phyloP scores from a whole-genome alignment of 2,329 filamentous ascomycete species.

The Curvularia spicifera region DNA sequence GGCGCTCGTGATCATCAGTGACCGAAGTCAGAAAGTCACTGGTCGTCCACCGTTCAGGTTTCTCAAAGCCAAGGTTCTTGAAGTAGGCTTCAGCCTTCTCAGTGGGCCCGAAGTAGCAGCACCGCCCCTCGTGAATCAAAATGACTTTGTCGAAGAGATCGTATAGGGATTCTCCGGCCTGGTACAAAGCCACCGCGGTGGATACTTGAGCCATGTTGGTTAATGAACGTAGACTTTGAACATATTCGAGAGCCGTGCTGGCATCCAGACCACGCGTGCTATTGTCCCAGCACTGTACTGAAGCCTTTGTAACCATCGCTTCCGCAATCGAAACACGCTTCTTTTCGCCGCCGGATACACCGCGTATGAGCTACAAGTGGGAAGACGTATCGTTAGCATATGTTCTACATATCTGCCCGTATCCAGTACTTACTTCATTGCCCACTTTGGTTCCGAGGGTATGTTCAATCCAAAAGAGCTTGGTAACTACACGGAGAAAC shows the following conservation, averaged over 20 bases:
- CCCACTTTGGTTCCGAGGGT: constrained; percentile 77
- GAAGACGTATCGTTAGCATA: not conserved
- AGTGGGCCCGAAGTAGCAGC: constrained; percentile 67
- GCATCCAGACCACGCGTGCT: constrained; percentile 76
- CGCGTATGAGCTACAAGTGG: constrained; percentile 63
- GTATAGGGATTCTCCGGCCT: constrained; percentile 60
- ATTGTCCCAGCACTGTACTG: constrained; percentile 59
- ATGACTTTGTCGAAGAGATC: constrained; percentile 51
- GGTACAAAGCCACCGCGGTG: constrained; percentile 73
- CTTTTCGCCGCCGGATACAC: constrained; percentile 59
- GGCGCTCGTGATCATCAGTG: constrained; percentile 66
- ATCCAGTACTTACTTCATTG: constrained; percentile 57
- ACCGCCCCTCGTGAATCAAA: constrained; percentile 51
- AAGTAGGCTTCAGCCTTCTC: constrained; percentile 70
- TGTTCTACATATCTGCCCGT: not conserved
- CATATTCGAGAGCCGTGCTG: constrained; percentile 75
- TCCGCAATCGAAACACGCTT: constrained; percentile 59
- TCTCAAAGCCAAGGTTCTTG: constrained; percentile 69
- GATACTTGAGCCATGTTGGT: constrained; percentile 69
- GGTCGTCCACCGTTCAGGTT: constrained; percentile 70
- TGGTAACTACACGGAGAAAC: constrained; percentile 71
- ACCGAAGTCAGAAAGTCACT: constrained; percentile 77
- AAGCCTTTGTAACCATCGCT: constrained; percentile 54
- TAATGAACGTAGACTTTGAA: constrained; percentile 68
- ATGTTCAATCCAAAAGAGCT: constrained; percentile 74